Percentiles rank a stretch among this genome's conserved stretches.
phyloP scores from a whole-genome alignment of 768 basidiomycete genomes.

The Podaxis pistillaris region DNA sequence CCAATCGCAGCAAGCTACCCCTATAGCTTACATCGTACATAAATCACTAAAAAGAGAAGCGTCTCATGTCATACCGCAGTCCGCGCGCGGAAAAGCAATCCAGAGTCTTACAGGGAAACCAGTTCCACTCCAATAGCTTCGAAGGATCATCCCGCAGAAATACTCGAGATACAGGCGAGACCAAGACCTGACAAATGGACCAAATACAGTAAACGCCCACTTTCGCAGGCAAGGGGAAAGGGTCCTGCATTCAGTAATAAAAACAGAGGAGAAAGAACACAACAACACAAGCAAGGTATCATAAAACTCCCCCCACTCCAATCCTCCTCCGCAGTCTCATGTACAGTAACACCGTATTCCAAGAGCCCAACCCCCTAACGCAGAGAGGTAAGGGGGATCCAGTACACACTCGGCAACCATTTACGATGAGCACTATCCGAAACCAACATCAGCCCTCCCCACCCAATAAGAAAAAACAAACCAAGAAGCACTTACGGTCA shows the following conservation, averaged over 20 bases:
- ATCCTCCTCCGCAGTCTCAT: neutral
- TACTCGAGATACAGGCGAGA: neutral
- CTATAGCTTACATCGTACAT: too few relatives aligned
- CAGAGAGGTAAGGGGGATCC: neutral
- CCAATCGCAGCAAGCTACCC: too few relatives aligned
- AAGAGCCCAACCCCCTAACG: neutral
- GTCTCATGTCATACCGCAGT: too few relatives aligned
- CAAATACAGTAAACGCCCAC: neutral
- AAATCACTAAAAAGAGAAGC: too few relatives aligned
- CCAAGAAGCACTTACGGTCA: conserved; percentile 27
- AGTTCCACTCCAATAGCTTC: too few relatives aligned
- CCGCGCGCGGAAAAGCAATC: too few relatives aligned
- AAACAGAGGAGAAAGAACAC: conserved; percentile 7
- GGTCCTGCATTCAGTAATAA: conserved; percentile 11
- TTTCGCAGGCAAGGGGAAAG: neutral
- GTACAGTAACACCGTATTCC: neutral
- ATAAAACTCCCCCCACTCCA: neutral
- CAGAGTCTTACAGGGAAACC: too few relatives aligned
- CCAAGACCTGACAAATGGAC: neutral
- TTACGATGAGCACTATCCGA: conserved; percentile 11
- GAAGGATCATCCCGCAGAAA: too few relatives aligned
- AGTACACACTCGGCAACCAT: neutral
- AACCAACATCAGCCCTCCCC: neutral
- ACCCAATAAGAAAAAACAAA: neutral
- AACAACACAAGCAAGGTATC: conserved; percentile 10